A percentile compares a stretch with the other conserved stretches of the same genome.
Conservation (phyloP, 1,284 basidiomycete genomes). For the Ganoderma meredithae region DNA sequence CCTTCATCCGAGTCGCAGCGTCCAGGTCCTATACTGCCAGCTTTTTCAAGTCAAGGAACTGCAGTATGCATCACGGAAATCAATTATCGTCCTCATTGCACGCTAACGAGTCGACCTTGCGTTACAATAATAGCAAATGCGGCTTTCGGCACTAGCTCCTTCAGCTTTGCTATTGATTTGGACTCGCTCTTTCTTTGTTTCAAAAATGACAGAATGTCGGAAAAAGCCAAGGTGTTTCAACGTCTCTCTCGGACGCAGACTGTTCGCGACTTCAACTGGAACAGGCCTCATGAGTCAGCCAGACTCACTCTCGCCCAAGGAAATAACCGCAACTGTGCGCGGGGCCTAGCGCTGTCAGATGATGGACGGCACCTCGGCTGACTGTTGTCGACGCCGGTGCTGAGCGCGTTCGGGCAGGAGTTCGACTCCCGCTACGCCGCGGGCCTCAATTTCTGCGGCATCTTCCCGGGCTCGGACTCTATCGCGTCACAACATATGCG, state of each 20-base stretch:
- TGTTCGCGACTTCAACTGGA: no score
- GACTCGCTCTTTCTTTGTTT: neutral
- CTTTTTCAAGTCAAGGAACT: no score
- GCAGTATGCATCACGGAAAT: no score
- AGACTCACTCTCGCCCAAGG: no score
- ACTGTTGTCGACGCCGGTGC: neutral
- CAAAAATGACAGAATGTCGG: neutral
- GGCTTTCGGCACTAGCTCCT: neutral
- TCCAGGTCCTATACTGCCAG: no score
- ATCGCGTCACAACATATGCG: neutral
- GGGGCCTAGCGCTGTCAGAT: neutral
- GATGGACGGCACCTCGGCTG: neutral
- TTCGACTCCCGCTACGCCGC: neutral
- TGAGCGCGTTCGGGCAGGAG: conserved; percentile 3
- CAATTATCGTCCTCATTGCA: no score
- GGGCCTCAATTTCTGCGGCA: neutral
- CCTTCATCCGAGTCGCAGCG: no score
- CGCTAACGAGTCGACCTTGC: no score
- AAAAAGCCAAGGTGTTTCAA: neutral
- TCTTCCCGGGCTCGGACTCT: neutral
- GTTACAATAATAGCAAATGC: neutral
- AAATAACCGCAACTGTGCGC: no score
- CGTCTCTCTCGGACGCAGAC: neutral
- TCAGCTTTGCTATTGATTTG: neutral
- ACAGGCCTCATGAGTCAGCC: no score